Base-by-base conservation (phyloP, 805 yeast genomes). In the Candida ovalis region DNA sequence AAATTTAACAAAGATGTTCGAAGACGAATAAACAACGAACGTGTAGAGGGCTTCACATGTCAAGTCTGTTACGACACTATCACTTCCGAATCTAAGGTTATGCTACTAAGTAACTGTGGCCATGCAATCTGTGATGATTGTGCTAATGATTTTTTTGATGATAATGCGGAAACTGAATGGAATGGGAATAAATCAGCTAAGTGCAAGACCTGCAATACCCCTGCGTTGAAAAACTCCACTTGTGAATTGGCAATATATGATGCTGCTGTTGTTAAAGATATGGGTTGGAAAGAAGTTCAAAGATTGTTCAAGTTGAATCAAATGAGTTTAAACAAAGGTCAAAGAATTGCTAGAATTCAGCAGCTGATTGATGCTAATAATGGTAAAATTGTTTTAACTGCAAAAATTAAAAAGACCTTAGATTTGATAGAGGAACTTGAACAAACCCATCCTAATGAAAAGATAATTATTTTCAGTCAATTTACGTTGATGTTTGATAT, bases 381-480 rank as follows among this genome's bases (percentile, higher is more conserved):
- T 18, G 80, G 78, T 9, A 56, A 72, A 55, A 61, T 88, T 58
- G 71, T 68, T 19, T 67, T 78, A 1, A 87, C 96, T 1, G 85
- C 90, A 1, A 92, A 92, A 61, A 77, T 90, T 54, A 73, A 70
- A 4, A 78, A 79, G 53, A 76, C 87, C 42, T 53, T 89, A 39
- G 76, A 79, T 38, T 58, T 87, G 15, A 70, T 92, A 18, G 61
- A 73, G 38, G 68, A 75, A 2, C 81, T 89, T 18, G 64, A 75
- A 45, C 48, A 47, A 0, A 68, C 73, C 3, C 67, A 73, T 40
- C 81, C 84, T 0, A 79, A 72, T 28, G 96, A 90, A 53, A 92
- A 92, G 67, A 72, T 90, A 7, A 80, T 92, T 47, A 71, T 94
- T 1, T 94, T 94, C 58, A 84, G 95, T 1, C 96, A 88, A 56